phyloP scores from a whole-genome alignment of 2,329 filamentous ascomycete genomes.

The Coniochaeta sp. region DNA sequence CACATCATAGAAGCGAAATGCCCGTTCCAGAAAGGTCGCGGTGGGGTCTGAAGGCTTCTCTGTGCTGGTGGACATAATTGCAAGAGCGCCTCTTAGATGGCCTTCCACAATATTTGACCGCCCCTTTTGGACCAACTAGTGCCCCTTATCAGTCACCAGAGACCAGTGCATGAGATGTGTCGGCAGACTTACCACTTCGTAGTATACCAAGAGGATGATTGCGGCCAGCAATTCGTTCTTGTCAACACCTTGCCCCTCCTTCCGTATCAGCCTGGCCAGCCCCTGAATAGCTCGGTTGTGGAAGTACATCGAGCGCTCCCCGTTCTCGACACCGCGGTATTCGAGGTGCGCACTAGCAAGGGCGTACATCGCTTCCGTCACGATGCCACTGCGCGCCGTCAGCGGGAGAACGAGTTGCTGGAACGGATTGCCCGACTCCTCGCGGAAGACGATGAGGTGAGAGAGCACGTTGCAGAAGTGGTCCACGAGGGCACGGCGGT shows the following conservation, averaged over 20 bases:
- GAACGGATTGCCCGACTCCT: slow-evolving; percentile 56
- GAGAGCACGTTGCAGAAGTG: slow-evolving; percentile 59
- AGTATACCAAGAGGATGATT: slow-evolving; percentile 55
- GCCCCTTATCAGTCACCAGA: neutral
- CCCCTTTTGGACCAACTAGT: slow-evolving; percentile 52
- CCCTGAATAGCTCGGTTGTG: slow-evolving; percentile 53
- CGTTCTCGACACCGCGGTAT: slow-evolving; percentile 45
- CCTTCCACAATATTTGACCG: slow-evolving; percentile 52
- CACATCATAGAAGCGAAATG: slow-evolving; percentile 59
- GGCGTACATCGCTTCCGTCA: slow-evolving; percentile 80
- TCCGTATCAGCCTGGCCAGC: slow-evolving; percentile 45
- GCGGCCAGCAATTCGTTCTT: slow-evolving; percentile 52
- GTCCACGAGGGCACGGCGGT: slow-evolving; percentile 48
- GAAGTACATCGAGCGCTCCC: slow-evolving; percentile 50
- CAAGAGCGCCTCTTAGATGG: slow-evolving; percentile 54
- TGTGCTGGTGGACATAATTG: slow-evolving; percentile 44
- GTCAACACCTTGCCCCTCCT: slow-evolving; percentile 19
- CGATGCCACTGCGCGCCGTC: slow-evolving; percentile 43
- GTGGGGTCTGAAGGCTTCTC: slow-evolving; percentile 39
- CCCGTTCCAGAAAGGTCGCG: slow-evolving; percentile 50
- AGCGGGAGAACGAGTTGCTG: slow-evolving; percentile 56
- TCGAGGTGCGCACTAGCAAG: slow-evolving; percentile 79
- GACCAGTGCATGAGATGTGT: neutral
- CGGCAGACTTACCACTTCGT: slow-evolving; percentile 48
- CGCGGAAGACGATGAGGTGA: slow-evolving; percentile 57